Percentiles rank a stretch among this genome's conserved stretches.
Evolutionary conservation across 371 early-diverging fungal genomes (phyloP).

Genomic region (Mortierella polycephala): DNA sequence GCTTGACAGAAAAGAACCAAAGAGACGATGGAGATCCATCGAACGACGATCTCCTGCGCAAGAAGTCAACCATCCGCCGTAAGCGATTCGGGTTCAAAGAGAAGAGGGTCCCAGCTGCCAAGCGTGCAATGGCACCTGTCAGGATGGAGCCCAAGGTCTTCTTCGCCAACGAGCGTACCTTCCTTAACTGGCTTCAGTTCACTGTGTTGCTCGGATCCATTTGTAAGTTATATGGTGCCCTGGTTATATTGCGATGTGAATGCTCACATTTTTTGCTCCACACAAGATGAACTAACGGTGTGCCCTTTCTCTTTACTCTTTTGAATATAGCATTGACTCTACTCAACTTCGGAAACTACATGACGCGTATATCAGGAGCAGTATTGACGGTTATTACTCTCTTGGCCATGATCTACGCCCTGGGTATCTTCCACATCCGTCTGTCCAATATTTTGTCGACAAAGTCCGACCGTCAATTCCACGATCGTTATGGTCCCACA

Average conservation of each 20-base stretch:
- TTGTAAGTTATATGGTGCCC: conserved; percentile 5
- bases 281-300: too few species aligned
- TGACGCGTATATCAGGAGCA: conserved; percentile 69
- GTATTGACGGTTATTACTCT: conserved; percentile 78
- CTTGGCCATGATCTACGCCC: conserved; percentile 83
- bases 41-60: conserved; percentile 32
- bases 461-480: conserved; percentile 40
- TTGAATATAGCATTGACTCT: conserved; percentile 67
- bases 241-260: too few species aligned
- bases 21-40: conserved; percentile 4
- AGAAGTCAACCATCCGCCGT: conserved; percentile 45
- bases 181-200: conserved; percentile 85
- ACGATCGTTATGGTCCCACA: conserved; percentile 73
- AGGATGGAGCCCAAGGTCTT: conserved; percentile 97
- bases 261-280: not conserved
- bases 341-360: conserved; percentile 76
- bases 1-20: conserved; percentile 38
- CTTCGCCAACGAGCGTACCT: conserved; percentile 98
- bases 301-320: too few species aligned
- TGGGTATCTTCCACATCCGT: conserved; percentile 93
- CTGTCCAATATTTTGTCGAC: conserved; percentile 36
- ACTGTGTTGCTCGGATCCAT: conserved; percentile 70
- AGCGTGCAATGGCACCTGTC: conserved; percentile 60
- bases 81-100: conserved; percentile 44
- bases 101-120: not conserved